Evolutionary conservation across 2,329 filamentous ascomycete species (phyloP).

Genomic region (Taxawa tesnikishii): DNA sequence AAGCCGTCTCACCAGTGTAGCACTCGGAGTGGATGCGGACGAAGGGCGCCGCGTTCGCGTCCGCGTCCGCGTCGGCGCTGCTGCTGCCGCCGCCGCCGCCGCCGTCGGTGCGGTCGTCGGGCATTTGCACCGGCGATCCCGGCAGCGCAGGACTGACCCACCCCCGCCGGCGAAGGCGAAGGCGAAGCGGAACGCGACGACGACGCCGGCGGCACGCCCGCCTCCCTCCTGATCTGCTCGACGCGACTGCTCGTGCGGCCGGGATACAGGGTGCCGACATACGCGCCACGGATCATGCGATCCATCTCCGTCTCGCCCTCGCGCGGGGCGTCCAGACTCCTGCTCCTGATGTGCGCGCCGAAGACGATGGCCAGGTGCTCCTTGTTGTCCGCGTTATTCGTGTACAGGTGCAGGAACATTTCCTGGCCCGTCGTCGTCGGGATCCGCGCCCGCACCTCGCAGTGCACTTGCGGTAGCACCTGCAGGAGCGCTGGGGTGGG

Average conservation of each 20-base stretch:
- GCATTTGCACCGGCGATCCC: no score
- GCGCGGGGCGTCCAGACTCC: conserved; percentile 54
- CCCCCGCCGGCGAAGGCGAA: no score
- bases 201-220: conserved; percentile 20
- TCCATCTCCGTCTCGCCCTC: conserved; percentile 76
- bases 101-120: no score
- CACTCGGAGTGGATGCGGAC: conserved; percentile 97
- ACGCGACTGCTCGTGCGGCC: conserved; percentile 67
- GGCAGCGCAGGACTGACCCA: no score
- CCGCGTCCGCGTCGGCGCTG: conserved; percentile 7
- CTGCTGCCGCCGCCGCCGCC: not conserved
- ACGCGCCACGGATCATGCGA: conserved; percentile 88
- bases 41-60: conserved; percentile 44
- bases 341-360: conserved; percentile 68
- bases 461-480: conserved; percentile 73
- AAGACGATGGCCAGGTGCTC: conserved; percentile 97
- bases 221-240: conserved; percentile 34
- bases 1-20: conserved; percentile 96
- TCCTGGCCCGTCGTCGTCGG: conserved; percentile 84
- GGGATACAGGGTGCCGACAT: conserved; percentile 75
- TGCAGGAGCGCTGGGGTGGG: conserved; percentile 62
- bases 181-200: not conserved
- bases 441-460: conserved; percentile 86
- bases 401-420: conserved; percentile 94
- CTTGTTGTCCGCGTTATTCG: conserved; percentile 85